Evolutionary conservation across 371 early-diverging fungal genomes (phyloP), one percentile per base, ranked within the genome.

Genomic region (Rhizopus arrhizus): DNA sequence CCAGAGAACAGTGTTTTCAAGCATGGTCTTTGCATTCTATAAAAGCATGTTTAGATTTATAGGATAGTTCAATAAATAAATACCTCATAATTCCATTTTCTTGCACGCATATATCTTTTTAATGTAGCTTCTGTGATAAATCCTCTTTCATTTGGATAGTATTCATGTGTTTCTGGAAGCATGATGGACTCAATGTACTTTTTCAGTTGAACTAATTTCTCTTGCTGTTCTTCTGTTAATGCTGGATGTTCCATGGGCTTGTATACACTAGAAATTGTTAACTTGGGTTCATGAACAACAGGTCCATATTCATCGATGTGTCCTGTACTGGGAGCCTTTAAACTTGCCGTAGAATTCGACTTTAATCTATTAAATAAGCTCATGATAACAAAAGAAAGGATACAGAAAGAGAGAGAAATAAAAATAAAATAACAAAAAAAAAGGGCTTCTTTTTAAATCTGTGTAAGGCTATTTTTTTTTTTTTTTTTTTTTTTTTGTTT

Each of bases 1-100:
- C 96, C 96, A 96, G 51, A 71, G 67, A 10, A 96, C 69, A 0
- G 93, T 88, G 34, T 75, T 81, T 56, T 82, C 81, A 28, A 96
- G 68, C 56, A 91, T 81, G 38, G 69, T 77, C 29, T 79, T 77
- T 31, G 94, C 83, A 41, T 74, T 68, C 78, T 78, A 63, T 42
- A 12, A 45, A 31, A 38, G 55, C 22, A 22, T 22, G 22, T 22
- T 22, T 22, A 22, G 22, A 22, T 22, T 22, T 22, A 22, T 22
- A 55, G 41, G 40, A 35, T 33, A 40, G 16, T 45, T 4, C 11
- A 7, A 11, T 43, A 15, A 41, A 4, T 22, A 12, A 41, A 29
- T 35, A 83, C 80, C 51, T 72, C 75, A 22, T 72, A 62, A 60
- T 89, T 77, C 90, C 91, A 91, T 61, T 90, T 89, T 56, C 87